Evolutionary conservation across 2,329 filamentous ascomycete genomes (phyloP), one percentile per base, ranked within the genome.

Genomic region (Capronia americana): DNA sequence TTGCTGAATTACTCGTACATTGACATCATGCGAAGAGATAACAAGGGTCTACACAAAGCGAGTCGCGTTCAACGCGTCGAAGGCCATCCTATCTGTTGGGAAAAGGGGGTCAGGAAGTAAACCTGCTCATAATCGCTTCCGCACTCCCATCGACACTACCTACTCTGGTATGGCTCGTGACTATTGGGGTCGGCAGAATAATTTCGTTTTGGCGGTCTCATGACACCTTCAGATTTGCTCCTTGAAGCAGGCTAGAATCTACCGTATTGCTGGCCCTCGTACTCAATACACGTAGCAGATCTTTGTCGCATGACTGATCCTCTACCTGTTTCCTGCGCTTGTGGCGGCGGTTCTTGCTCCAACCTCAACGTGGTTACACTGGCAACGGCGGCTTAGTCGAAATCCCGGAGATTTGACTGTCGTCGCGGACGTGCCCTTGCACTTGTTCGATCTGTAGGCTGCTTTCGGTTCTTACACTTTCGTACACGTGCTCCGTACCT

Each of bases 21-120:
- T 55, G 53, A 55, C 53, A 51, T 51, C 48, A 26, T 17, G 24
- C 20, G 23, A 51, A 51, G 48, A 14, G 20, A 51, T 55, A 55
- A 32, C 23, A n/a, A 30, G 23, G 24, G 20, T 23, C 3, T 17
- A 23, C 12, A 2, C 48, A 26, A 17, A 20, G 14, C 38, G 23
- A 51, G 14, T 51, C 23, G 48, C 48, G 7, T 17, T 51, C n/a
- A 20, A 51, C 48, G 48, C 48, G 48, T 10, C 48, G 48, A 23
- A 10, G 23, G 11, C 48, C 20, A 12, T 51, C 3, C 24, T 14
- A 6, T 51, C 48, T 44, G 17, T 44, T 44, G 17, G 17, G 5
- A n/a, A 44, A 44, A 44, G 17, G 38, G 38, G 38, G 38, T 8
- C 17, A 20, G 17, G 8, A 44, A 44, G 17, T 20, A 44, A 44